Conservation (phyloP, 371 early-diverging fungal genomes). For the Mucor velutinosus region DNA sequence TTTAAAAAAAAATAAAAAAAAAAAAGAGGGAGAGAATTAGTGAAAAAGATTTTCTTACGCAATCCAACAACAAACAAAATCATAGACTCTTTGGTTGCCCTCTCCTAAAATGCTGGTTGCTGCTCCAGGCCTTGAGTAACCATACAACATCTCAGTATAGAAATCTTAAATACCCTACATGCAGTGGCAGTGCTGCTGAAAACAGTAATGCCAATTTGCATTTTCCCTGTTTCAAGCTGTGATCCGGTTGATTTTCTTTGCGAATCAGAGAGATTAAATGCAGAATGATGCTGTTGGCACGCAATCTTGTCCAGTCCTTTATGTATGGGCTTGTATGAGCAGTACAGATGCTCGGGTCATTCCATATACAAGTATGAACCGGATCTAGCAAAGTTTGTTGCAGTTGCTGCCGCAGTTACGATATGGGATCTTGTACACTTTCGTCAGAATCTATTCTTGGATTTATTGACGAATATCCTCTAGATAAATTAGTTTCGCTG, state of each 20-base stretch:
- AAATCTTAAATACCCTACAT: not conserved
- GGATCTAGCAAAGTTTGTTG: not conserved
- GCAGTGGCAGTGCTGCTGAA: not conserved
- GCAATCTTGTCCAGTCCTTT: too few species aligned
- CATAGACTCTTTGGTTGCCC: not conserved
- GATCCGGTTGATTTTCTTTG: not conserved
- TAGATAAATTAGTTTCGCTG: too few species aligned
- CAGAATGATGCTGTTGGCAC: not conserved
- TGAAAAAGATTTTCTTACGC: not conserved
- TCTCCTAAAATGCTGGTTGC: not conserved
- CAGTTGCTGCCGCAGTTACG: too few species aligned
- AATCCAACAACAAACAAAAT: conserved; percentile 1
- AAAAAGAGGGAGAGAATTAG: not conserved
- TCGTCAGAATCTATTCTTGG: too few species aligned
- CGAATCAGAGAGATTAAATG: not conserved
- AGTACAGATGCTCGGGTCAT: not conserved
- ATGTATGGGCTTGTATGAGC: too few species aligned
- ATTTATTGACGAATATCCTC: too few species aligned
- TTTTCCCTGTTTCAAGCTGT: not conserved
- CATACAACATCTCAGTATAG: not conserved
- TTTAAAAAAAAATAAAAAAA: not conserved
- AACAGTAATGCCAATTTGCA: not conserved
- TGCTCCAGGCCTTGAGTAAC: not conserved
- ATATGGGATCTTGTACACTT: too few species aligned
- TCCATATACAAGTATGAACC: not conserved